Evolutionary conservation across 202 grass and related monocot genomes (phyloP), one percentile per base, ranked within the genome.

Genomic region (Setaria italica): DNA sequence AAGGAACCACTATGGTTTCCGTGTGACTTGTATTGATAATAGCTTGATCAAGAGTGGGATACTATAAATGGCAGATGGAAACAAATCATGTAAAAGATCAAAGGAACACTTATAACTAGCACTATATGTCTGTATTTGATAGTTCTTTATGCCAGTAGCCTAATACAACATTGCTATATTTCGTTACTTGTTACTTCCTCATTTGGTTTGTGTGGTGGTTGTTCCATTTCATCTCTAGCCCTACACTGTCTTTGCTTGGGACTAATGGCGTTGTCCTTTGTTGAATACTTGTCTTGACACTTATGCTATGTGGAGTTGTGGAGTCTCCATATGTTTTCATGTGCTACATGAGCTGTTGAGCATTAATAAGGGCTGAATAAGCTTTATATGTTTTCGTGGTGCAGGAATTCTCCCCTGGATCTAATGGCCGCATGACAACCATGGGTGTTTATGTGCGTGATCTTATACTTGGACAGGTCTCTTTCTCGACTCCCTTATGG

Each of bases 391-490:
- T 68, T 69, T 62, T 56, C n/a, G 4, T 83, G 77, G 57, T 87
- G 83, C 77, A 96, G 97, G 89, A 97, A 82, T 96, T 96, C 62
- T 90, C 92, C 20, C 93, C 97, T 51, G 97, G 93, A 82, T 96
- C 88, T 49, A 94, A 88, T 87, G 90, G 92, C 25, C 80, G 84
- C 45, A 80, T 88, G 82, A 94, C 93, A 88, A 99, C 97, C 78
- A 96, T 99, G 90, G 97, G 97, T 72, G 92, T 96, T 67, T 99
- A 96, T 90, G 88, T 96, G 25, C 92, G 93, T 77, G 97, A 99
- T 91, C 93, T 99, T 91, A 87, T 99, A 70, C 97, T 94, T 85
- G 97, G 97, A 63, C 93, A 99, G 92, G 93, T 91, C 8, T 77
- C 55, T 19, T 48, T 32, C 85, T 81, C 77, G 32, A 71, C 42